These are phyloP conservation scores for Populus hybrid DNA, from an alignment of 441 rosid species.

Conservation along the genomic window DNA sequence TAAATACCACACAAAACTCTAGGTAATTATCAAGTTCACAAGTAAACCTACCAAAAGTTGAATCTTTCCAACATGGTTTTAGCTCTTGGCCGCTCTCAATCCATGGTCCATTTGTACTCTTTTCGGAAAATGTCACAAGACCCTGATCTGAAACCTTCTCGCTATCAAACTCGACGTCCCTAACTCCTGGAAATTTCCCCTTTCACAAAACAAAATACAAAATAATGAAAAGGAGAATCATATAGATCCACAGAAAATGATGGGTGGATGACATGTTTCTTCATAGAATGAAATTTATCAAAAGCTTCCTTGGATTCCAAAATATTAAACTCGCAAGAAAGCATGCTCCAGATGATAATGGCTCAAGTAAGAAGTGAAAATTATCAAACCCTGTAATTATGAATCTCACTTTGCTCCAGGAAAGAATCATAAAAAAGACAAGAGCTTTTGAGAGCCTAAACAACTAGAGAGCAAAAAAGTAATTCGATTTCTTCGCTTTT, in stretches of 20 bases:
- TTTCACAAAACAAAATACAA: conserved; percentile 3
- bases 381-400: neutral
- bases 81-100: too few relatives aligned
- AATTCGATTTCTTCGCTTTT: neutral
- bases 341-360: neutral
- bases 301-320: neutral
- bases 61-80: too few relatives aligned
- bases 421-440: neutral
- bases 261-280: neutral
- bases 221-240: neutral
- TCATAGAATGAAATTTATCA: neutral
- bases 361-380: neutral
- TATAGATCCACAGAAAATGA: neutral
- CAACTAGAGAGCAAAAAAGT: neutral
- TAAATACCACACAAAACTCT: too few relatives aligned
- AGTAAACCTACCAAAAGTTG: too few relatives aligned
- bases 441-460: neutral
- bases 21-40: too few relatives aligned
- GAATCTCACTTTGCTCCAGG: neutral
- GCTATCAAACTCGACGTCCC: conserved; percentile 52
- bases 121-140: too few relatives aligned
- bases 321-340: neutral
- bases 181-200: conserved; percentile 41
- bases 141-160: too few relatives aligned
- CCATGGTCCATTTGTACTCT: too few relatives aligned